These are phyloP conservation scores for Blastobotrys terrestris DNA, from an alignment of 805 yeast species.

Conservation along the genomic window DNA sequence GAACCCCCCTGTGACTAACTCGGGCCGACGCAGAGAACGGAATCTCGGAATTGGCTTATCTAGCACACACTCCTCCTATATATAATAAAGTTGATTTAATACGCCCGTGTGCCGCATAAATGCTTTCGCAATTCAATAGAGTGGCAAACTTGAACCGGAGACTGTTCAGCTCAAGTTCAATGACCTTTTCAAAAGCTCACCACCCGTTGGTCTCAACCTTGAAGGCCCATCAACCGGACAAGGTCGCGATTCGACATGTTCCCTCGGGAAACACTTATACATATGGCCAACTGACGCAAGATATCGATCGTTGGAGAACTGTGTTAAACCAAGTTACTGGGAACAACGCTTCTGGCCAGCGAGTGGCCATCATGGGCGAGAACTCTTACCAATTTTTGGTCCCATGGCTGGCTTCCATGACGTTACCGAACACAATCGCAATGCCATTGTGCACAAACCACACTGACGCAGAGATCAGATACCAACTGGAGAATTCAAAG, in stretches of 20 bases:
- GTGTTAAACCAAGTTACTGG: slow-evolving; percentile 11
- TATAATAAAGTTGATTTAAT: background rate
- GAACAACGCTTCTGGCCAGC: slow-evolving; percentile 11
- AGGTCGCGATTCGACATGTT: slow-evolving; percentile 29
- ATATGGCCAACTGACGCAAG: slow-evolving; percentile 26
- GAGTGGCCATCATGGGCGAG: slow-evolving; percentile 33
- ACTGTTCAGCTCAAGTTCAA: background rate
- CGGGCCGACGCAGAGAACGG: background rate
- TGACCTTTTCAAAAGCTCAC: slow-evolving; percentile 12
- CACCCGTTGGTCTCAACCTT: slow-evolving; percentile 20
- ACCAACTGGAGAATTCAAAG: slow-evolving; percentile 27
- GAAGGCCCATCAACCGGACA: slow-evolving; percentile 19
- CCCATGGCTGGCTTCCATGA: slow-evolving; percentile 25
- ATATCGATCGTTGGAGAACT: slow-evolving; percentile 24
- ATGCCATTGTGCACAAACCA: slow-evolving; percentile 32
- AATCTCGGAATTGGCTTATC: background rate
- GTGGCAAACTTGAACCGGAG: background rate
- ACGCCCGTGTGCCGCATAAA: background rate
- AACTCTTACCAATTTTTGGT: slow-evolving; percentile 28
- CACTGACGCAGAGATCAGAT: slow-evolving; percentile 27
- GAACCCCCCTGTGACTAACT: background rate
- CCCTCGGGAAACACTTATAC: slow-evolving; percentile 26
- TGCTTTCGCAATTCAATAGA: background rate
- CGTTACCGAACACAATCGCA: slow-evolving; percentile 27
- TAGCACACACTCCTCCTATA: background rate